phyloP scores from a whole-genome alignment of 2,329 filamentous ascomycete species.

The Apiospora aurea region DNA sequence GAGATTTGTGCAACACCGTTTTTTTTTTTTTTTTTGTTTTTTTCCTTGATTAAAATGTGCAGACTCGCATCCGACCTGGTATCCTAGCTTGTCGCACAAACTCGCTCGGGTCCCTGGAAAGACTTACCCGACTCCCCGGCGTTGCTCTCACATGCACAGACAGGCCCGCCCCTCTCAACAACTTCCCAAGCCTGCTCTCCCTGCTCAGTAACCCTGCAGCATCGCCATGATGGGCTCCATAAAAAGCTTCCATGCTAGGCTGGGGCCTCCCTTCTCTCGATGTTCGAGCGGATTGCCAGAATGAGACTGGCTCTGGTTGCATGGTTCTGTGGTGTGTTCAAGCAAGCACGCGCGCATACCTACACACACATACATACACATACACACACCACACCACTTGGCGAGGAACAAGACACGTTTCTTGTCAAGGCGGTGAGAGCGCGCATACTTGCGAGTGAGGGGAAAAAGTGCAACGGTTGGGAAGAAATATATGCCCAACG shows the following conservation, averaged over 20 bases:
- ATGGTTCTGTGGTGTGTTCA: constrained; percentile 12
- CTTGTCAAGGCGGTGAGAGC: constrained; percentile 23
- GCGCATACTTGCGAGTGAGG: neutral
- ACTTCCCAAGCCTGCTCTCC: neutral
- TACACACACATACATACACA: neutral
- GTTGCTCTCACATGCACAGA: constrained; percentile 6
- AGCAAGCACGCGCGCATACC: neutral
- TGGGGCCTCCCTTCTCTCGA: constrained; percentile 20
- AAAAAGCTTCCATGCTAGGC: constrained; percentile 23
- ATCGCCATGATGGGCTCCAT: constrained; percentile 8
- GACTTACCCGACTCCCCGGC: constrained; percentile 22
- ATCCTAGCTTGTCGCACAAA: constrained; percentile 7
- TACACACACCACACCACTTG: neutral
- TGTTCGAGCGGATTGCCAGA: constrained; percentile 23
- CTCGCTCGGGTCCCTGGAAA: constrained; percentile 17
- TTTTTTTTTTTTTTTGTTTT: too few relatives aligned
- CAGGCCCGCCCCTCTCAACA: constrained; percentile 16
- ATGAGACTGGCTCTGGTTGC: constrained; percentile 1
- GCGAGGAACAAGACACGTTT: constrained; percentile 21
- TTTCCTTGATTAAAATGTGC: constrained; percentile 18
- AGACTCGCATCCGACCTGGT: neutral
- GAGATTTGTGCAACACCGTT: constrained; percentile 12
- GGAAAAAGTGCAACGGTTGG: neutral
- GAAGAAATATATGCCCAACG: constrained; percentile 19
- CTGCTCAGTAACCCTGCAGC: neutral